Percentiles rank a stretch among this genome's conserved stretches.
Conservation (phyloP, 2,329 filamentous ascomycete genomes). For the Botrytis aclada region DNA sequence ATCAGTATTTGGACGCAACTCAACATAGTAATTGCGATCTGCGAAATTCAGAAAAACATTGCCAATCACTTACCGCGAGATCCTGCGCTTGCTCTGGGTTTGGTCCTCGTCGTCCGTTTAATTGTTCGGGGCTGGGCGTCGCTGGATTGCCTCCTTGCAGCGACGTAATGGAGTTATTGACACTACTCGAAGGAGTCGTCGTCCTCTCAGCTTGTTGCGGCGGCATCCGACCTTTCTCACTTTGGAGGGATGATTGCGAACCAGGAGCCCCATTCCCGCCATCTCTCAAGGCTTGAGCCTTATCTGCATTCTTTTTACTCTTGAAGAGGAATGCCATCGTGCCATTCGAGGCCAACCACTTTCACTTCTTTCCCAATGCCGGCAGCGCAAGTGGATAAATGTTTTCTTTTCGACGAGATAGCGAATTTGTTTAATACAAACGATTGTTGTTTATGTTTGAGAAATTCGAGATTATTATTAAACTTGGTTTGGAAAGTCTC, state of each 20-base stretch:
- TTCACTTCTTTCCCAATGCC: conserved; percentile 17
- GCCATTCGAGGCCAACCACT: conserved; percentile 37
- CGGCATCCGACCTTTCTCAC: conserved; percentile 41
- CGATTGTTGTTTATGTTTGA: conserved; percentile 10
- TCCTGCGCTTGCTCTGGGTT: conserved; percentile 36
- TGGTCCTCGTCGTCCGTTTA: conserved; percentile 57
- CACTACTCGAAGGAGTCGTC: conserved; percentile 57
- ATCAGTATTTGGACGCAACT: conserved; percentile 13
- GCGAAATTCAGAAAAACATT: background rate
- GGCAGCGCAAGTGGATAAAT: conserved; percentile 5
- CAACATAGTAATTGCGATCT: conserved; percentile 1
- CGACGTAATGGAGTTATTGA: conserved; percentile 60
- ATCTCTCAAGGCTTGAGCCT: conserved; percentile 45
- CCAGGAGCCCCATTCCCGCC: conserved; percentile 29
- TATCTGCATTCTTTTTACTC: conserved; percentile 72
- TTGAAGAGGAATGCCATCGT: conserved; percentile 81
- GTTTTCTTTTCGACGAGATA: background rate
- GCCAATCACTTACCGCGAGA: conserved; percentile 40
- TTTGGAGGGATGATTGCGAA: conserved; percentile 48
- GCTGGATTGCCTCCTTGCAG: conserved; percentile 45
- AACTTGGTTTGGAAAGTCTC: background rate
- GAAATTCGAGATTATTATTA: conserved; percentile 10
- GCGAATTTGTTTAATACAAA: background rate
- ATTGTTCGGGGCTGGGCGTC: conserved; percentile 42
- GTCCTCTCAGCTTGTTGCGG: conserved; percentile 50